A percentile compares a stretch with the other conserved stretches of the same genome.
Conservation (phyloP, 345 rosid genomes). For the Pistacia integerrima region DNA sequence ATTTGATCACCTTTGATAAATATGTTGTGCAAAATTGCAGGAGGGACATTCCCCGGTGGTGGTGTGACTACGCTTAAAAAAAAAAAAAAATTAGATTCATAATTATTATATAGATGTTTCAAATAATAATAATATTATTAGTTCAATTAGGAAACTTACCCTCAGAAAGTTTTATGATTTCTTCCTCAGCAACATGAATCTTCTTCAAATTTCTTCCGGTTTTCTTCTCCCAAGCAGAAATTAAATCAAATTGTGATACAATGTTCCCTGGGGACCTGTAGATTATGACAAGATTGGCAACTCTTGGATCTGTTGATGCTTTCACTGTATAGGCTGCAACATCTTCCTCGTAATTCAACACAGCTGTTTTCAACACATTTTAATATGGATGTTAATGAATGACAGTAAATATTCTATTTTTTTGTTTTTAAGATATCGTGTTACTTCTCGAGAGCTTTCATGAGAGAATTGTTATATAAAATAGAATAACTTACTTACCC, state of each 20-base stretch:
- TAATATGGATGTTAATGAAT: not conserved
- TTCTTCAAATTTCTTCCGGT: slow-evolving; percentile 25
- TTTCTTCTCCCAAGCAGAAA: slow-evolving; percentile 36
- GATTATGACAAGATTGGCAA: slow-evolving; percentile 29
- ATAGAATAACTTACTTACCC: slow-evolving; percentile 14
- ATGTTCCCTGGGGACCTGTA: slow-evolving; percentile 30
- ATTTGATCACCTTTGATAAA: slow-evolving; percentile 44
- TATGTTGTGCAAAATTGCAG: slow-evolving; percentile 38
- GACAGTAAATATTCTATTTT: too few species aligned
- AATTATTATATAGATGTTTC: not conserved
- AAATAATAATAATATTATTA: not conserved
- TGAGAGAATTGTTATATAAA: too few species aligned
- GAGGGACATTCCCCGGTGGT: slow-evolving; percentile 30
- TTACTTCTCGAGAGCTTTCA: too few species aligned
- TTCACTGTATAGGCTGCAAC: slow-evolving; percentile 37
- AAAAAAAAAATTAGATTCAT: not conserved
- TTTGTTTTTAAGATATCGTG: too few species aligned
- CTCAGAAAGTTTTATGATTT: slow-evolving; percentile 24
- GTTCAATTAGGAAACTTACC: slow-evolving; percentile 18
- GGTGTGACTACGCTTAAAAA: slow-evolving; percentile 18
- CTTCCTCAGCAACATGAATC: slow-evolving; percentile 28
- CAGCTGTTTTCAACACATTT: slow-evolving; percentile 18
- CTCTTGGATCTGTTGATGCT: slow-evolving; percentile 36
- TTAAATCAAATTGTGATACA: slow-evolving; percentile 34
- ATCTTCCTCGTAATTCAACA: slow-evolving; percentile 40